Percentiles rank a stretch among this genome's conserved stretches.
phyloP scores from a whole-genome alignment of 805 yeast species.

The Metschnikowia continentalis region DNA sequence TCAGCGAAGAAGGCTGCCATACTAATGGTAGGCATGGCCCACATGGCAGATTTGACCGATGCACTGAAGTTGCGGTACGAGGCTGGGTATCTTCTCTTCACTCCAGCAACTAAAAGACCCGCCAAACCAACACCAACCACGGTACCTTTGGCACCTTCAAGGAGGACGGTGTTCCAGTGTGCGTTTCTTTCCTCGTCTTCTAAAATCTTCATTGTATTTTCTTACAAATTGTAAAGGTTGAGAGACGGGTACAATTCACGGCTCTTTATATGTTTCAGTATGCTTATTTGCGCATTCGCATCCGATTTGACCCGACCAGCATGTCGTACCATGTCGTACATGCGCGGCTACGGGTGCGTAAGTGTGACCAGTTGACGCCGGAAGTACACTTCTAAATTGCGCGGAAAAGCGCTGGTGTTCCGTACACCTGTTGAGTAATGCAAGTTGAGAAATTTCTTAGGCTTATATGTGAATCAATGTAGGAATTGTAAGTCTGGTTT shows the following conservation, averaged over 20 bases:
- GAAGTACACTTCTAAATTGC: background rate
- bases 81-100: constrained; percentile 37
- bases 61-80: constrained; percentile 37
- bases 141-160: constrained; percentile 62
- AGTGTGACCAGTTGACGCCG: background rate
- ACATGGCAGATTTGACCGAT: constrained; percentile 55
- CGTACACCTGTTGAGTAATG: background rate
- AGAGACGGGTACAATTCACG: background rate
- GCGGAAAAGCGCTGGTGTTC: background rate
- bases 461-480: too few species aligned
- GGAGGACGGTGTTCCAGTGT: constrained; percentile 53
- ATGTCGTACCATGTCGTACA: background rate
- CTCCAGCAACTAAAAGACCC: constrained; percentile 45
- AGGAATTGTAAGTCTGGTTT: too few species aligned
- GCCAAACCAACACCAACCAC: constrained; percentile 56
- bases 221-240: too few species aligned
- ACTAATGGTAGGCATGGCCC: constrained; percentile 64
- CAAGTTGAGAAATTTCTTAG: too few species aligned
- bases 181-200: constrained; percentile 63
- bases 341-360: background rate
- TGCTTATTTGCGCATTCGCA: background rate
- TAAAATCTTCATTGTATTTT: constrained; percentile 56
- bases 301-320: background rate
- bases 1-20: constrained; percentile 65
- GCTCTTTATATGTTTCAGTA: background rate